Conservation (phyloP, 352 stramenopile genomes). For the Aphanomyces astaci region DNA sequence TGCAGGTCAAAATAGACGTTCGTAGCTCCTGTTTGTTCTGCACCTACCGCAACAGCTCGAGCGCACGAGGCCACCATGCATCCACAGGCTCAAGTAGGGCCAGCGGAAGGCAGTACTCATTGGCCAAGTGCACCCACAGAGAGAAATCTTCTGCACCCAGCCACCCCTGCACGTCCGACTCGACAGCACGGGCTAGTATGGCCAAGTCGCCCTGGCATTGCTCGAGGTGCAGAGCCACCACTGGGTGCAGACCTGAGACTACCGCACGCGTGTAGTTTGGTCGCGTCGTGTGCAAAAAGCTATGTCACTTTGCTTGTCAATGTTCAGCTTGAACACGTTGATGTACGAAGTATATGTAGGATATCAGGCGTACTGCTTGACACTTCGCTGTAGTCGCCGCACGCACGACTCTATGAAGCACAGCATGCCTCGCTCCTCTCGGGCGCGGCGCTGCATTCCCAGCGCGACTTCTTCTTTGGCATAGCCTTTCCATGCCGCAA, state of each 20-base stretch:
- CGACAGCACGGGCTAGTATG: neutral
- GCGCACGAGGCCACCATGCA: neutral
- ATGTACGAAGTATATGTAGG: neutral
- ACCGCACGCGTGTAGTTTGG: neutral
- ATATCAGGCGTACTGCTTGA: neutral
- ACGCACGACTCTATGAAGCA: neutral
- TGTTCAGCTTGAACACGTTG: no score
- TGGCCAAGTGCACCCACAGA: neutral
- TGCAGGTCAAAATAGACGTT: neutral
- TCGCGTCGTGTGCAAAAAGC: neutral
- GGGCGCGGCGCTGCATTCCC: no score
- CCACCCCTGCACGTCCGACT: neutral
- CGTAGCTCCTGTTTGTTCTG: no score
- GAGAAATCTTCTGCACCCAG: neutral
- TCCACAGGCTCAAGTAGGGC: neutral
- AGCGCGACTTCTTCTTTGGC: neutral
- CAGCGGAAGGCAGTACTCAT: neutral
- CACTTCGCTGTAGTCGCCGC: neutral
- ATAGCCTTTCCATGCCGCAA: neutral
- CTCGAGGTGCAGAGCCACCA: neutral
- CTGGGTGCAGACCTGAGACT: neutral
- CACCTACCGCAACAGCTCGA: neutral
- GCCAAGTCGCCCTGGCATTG: neutral
- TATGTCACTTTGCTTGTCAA: no score
- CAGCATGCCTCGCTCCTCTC: neutral